Base-by-base conservation (phyloP, 768 basidiomycete species). In the Auriculariales sp. region DNA sequence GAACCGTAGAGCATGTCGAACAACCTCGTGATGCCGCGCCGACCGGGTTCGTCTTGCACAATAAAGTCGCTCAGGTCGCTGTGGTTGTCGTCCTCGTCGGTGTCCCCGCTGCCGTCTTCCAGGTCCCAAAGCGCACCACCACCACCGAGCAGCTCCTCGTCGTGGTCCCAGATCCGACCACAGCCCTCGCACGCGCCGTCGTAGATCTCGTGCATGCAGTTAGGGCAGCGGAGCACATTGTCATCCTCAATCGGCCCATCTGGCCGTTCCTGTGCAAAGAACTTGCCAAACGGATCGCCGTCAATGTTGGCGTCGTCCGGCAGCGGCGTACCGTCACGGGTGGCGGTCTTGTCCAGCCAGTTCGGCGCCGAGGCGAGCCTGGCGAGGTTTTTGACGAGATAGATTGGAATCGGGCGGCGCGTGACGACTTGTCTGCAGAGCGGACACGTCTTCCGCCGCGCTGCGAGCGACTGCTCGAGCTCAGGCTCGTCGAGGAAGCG, bases 191-290 rank as follows among this genome's bases (percentile, higher is more conserved):
- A 90, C 19, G 70, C 59, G 1, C 81, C 82, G 52, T 70, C 77
- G 74, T 72, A 77, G 53, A 90, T 82, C 64, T 90, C 87, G 57
- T 88, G 78, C 70, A 79, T 72, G 54, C 85, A 89, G 35, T 79
- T 78, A 14, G 77, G 57, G 59, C 87, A 90, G 15, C 86, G 73
- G 57, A 77, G 81, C n/a, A 89, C 70, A 1, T 79, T 81, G 10
- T 79, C 83, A 52, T 88, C 86, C 54, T 86, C 83, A 68, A 82
- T 75, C 0, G 84, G 83, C 55, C 71, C 66, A 19, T 19, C 6
- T 25, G 17, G 14, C 4, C 39, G 39, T 12, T 44, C 19, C 0
- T 19, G 39, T 25, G 39, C 14, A 25, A 44, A 44, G 39, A 44
- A 44, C 39, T 22, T 24, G 19, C 6, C 7, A 25, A 44, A 88